These are phyloP conservation scores for Nakazawaea laoshanensis DNA, from an alignment of 805 yeast species.

Conservation along the genomic window DNA sequence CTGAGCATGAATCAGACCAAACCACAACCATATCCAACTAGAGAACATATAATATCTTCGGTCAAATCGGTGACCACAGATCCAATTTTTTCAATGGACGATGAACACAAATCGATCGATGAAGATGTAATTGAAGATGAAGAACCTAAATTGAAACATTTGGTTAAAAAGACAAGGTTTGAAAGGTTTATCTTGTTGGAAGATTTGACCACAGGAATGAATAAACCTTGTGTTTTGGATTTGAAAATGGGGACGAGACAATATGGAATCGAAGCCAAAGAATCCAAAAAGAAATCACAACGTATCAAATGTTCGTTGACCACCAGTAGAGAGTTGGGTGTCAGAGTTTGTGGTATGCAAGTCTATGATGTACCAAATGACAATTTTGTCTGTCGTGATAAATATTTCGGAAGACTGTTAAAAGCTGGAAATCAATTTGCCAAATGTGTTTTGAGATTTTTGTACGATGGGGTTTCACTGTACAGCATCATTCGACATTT, in stretches of 20 bases:
- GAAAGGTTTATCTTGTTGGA: conserved; percentile 84
- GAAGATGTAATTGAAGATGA: conserved; percentile 13
- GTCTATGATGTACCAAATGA: conserved; percentile 48
- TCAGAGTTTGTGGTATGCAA: conserved; percentile 92
- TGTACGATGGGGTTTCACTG: conserved; percentile 63
- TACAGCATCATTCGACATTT: conserved; percentile 58
- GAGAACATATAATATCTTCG: conserved; percentile 12
- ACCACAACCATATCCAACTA: conserved; percentile 4
- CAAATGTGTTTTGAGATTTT: conserved; percentile 62
- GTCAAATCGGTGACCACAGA: conserved; percentile 19
- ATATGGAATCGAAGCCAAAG: conserved; percentile 88
- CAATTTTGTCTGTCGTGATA: conserved; percentile 65
- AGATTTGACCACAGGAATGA: conserved; percentile 80
- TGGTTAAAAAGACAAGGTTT: conserved; percentile 42
- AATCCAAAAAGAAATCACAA: conserved; percentile 69
- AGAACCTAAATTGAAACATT: conserved; percentile 7
- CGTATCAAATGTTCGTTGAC: conserved; percentile 72
- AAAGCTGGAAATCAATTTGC: conserved; percentile 69
- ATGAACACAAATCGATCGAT: conserved; percentile 18
- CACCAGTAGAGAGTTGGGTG: conserved; percentile 78
- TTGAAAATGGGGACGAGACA: conserved; percentile 98
- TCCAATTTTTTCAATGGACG: conserved; percentile 38
- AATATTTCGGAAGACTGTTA: conserved; percentile 83
- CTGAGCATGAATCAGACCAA: conserved; percentile 11
- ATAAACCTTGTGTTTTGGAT: conserved; percentile 85